Conservation (phyloP, 2,329 filamentous ascomycete genomes). For the Ceratocystis colombiana region DNA sequence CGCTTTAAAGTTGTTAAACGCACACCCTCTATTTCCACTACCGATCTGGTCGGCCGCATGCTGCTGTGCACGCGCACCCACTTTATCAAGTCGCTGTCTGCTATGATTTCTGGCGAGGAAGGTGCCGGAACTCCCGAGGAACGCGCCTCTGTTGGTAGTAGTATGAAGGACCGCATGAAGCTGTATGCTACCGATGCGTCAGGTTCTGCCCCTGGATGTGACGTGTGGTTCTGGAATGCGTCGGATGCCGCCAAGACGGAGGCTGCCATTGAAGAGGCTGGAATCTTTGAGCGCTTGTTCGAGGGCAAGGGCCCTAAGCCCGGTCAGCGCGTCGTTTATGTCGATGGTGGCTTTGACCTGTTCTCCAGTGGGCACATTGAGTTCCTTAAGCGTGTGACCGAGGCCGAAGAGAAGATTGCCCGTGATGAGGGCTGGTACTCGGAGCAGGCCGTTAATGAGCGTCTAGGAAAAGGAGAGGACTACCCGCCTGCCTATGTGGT, state of each 20-base stretch:
- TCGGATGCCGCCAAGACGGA: constrained; percentile 41
- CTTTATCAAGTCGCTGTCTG: constrained; percentile 74
- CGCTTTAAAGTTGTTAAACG: constrained; percentile 95
- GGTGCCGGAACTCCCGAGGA: constrained; percentile 61
- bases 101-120: constrained; percentile 58
- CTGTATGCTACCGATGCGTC: constrained; percentile 83
- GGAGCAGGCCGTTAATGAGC: constrained; percentile 51
- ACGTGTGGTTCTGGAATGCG: constrained; percentile 75
- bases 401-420: constrained; percentile 61
- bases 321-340: constrained; percentile 82
- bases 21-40: constrained; percentile 92
- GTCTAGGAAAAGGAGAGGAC: constrained; percentile 57
- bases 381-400: constrained; percentile 69
- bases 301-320: constrained; percentile 59
- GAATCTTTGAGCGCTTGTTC: constrained; percentile 58
- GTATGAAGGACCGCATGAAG: constrained; percentile 66
- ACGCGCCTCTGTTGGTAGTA: constrained; percentile 49
- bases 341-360: constrained; percentile 92
- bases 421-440: constrained; percentile 63
- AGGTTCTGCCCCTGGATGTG: constrained; percentile 64
- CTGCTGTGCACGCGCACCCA: constrained; percentile 88
- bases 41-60: constrained; percentile 96
- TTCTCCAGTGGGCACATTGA: constrained; percentile 97
- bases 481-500: constrained; percentile 81
- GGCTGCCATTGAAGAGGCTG: constrained; percentile 45